Base-by-base conservation (phyloP, 2,329 filamentous ascomycete species). In the Colletotrichum incanum region DNA sequence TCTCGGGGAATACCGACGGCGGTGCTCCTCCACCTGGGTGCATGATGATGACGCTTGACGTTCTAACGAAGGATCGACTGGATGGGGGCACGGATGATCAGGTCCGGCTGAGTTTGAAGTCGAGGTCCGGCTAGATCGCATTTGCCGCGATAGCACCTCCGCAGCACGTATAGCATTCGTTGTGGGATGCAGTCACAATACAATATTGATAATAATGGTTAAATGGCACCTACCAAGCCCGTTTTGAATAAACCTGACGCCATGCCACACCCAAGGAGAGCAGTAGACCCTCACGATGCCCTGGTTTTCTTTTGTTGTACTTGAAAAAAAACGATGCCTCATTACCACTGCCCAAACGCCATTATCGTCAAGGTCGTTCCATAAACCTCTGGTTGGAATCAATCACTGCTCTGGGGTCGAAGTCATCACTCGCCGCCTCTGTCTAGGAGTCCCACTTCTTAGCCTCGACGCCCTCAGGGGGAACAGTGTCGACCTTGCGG, bases 401-500 rank as follows among this genome's bases (percentile, higher is more conserved):
- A 23, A 26, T 49, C 47, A 5, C 47, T 14, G 47, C n/a, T 12
- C 9, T 20, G 12, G 11, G 47, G 11, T 26, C 12, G 7, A 12
- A 43, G 37, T 14, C 5, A 14, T 23, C 37, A 8, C 23, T 26
- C 37, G 12, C 8, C 14, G 1, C 18, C 11, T 5, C 18, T 0
- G 4, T 52, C 23, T 41, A 64, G 20, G 59, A 37, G 20, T 80
- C 79, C 91, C 92, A 96, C 79, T 92, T 91, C 86, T 93, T 95
- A 2, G 90, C 91, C 80, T 93, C 91, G 77, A 94, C 91, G 0
- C 94, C 94, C 58, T 95, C 92, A 0, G 94, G 94, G 11, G 94
- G 93, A 45, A 86, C 82, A 0, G 91, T 93, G 79, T 94, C 90
- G 34, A 98, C 93, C 31, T 84, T 92, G 23, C 90, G 90, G 74